Evolutionary conservation across 768 basidiomycete species (phyloP), one percentile per base, ranked within the genome.

Genomic region (Phanerochaete sordida): DNA sequence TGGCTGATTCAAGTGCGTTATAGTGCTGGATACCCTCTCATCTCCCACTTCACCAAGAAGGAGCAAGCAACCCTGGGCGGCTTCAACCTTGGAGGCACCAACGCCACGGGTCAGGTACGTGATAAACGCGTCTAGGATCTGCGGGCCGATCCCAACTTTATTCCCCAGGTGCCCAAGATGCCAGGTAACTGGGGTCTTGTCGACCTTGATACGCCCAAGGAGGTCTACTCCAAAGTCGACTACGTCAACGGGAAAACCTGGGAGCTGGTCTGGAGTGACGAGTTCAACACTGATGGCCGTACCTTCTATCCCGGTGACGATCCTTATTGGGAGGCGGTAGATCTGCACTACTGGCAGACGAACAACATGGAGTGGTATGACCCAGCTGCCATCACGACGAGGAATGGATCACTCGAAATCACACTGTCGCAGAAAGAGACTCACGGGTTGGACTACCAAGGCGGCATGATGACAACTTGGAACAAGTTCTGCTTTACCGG

Each of bases 401-500:
- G 64, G 39, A 73, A 72, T 60, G 75, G 78, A 52, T 70, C 73
- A 23, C 70, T 80, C n/a, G 70, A 77, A 55, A 74, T 75, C 62
- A 80, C 79, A 0, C 74, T 96, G 65, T 84, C 74, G n/a, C 70
- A 80, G 66, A 88, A 82, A 67, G 69, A 76, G 52, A 90, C 79
- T 30, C 88, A 61, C 64, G 58, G 60, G 27, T 35, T 64, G 39
- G 24, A 67, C 60, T 79, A 83, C 68, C 75, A 75, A 33, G 67
- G 76, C 49, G 81, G 80, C 7, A 80, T 84, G 79, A 73, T 82
- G 70, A 73, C 76, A 13, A 75, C 78, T 6, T 80, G 76, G 90
- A 95, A 94, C 73, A 93, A 94, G 73, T 89, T 97, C 61, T 95
- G 91, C 72, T 95, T 93, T 73, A 90, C 90, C 19, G 90, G 89